Evolutionary conservation across 768 basidiomycete genomes (phyloP), one percentile per base, ranked within the genome.

Genomic region (Tephrocybe rancida): DNA sequence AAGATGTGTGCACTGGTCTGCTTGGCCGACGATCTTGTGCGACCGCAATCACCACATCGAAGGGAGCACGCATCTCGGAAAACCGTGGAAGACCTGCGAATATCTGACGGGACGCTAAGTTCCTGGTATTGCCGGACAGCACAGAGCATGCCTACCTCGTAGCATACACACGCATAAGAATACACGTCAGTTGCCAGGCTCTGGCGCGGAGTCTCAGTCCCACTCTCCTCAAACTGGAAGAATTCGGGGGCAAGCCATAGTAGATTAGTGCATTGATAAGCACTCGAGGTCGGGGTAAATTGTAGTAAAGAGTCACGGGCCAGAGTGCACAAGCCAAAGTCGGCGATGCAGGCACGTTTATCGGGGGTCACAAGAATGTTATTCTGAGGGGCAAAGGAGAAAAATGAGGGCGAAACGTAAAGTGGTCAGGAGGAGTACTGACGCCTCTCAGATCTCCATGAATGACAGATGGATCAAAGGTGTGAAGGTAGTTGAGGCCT

Each of bases 321-420:
- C 11, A 50, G n/a, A 32, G 41, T 27, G 22, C 30, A 48, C 21
- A 54, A 16, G 18, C 59, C 59, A 37, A 57, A 60, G 24, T 60
- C 55, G 10, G 52, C 48, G n/a, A 60, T 50, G 48, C 55, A 60
- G 13, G 59, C 59, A 18, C 43, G 39, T 14, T 24, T 24, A 8
- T 45, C 50, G 14, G 34, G 34, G 4, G 55, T 60, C 27, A 60
- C 35, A 38, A 60, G 49, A 24, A 60, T 50, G 41, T 60, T 60
- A 3, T 25, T 44, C 59, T 60, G 26, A 14, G 44, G 5, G 34
- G 6, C 16, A 4, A 16, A 30, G 4, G 38, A 30, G 18, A n/a
- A 25, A 10, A 19, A 37, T 35, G 3, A 4, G 39, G 18, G 8
- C 16, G 30, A 34, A 35, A 19, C 5, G 19, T 21, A 10, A 38